phyloP scores from a whole-genome alignment of 2,329 filamentous ascomycete species.

The Colletotrichum musae region DNA sequence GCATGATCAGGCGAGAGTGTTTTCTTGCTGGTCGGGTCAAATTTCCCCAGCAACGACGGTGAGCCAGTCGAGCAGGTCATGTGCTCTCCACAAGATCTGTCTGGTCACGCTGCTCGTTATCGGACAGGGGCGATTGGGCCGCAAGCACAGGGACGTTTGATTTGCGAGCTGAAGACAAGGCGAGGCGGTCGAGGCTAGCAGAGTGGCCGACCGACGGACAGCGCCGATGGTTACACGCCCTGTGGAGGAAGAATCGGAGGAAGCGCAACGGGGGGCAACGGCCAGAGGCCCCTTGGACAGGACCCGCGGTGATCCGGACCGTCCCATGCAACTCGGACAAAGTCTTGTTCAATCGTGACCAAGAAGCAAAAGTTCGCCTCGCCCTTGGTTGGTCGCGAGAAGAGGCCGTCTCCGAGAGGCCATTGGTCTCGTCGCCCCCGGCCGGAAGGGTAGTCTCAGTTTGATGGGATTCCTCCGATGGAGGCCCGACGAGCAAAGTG shows the following conservation, averaged over 20 bases:
- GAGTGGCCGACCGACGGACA: conserved; percentile 26
- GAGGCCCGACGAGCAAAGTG: conserved; percentile 31
- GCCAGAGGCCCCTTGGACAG: conserved; percentile 16
- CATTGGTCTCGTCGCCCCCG: conserved; percentile 33
- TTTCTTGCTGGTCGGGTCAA: conserved; percentile 11
- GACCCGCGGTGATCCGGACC: conserved; percentile 30
- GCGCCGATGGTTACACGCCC: conserved; percentile 24
- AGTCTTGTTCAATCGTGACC: not conserved
- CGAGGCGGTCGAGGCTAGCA: conserved; percentile 40
- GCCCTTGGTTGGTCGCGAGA: not conserved
- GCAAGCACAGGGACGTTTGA: conserved; percentile 29
- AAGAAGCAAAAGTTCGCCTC: conserved; percentile 18
- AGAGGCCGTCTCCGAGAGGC: conserved; percentile 11
- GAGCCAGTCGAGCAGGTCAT: conserved; percentile 37
- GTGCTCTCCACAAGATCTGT: conserved; percentile 23
- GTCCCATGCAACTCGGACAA: conserved; percentile 25
- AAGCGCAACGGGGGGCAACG: conserved; percentile 15
- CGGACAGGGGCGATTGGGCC: conserved; percentile 36
- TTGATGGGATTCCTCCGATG: conserved; percentile 41
- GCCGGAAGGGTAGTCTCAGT: conserved; percentile 32
- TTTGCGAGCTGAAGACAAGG: conserved; percentile 41
- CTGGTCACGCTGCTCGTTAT: conserved; percentile 34
- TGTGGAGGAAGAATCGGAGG: conserved; percentile 13
- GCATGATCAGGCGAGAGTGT: conserved; percentile 7
- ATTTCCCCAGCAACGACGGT: conserved; percentile 19